Evolutionary conservation across 2,329 filamentous ascomycete species (phyloP).

Genomic region (Ceratocystis cubensis): DNA sequence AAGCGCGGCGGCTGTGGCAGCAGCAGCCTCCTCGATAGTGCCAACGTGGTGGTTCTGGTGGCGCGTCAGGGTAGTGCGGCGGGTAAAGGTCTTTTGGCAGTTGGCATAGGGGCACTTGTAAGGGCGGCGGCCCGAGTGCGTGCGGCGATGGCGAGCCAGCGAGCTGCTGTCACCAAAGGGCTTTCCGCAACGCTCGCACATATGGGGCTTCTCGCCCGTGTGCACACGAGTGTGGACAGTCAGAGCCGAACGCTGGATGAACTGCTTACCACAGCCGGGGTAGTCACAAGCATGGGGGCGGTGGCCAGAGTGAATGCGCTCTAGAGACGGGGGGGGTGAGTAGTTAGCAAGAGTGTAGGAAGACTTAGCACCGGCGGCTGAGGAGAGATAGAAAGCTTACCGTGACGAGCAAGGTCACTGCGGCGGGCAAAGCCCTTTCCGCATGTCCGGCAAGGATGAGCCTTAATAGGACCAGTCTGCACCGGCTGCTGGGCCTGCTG

Average conservation of each 20-base stretch:
- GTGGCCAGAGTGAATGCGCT: constrained; percentile 87
- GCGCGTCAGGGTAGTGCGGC: constrained; percentile 83
- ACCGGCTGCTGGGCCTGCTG: constrained; percentile 26
- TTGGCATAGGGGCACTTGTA: constrained; percentile 97
- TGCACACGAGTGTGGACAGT: constrained; percentile 93
- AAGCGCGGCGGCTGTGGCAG: constrained; percentile 74
- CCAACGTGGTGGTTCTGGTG: constrained; percentile 95
- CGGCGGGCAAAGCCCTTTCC: constrained; percentile 83
- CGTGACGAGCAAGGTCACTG: constrained; percentile 88
- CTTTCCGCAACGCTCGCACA: constrained; percentile 96
- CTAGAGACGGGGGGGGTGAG: constrained; percentile 38
- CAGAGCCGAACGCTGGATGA: constrained; percentile 90
- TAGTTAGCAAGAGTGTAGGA: constrained; percentile 23
- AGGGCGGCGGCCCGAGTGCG: constrained; percentile 87
- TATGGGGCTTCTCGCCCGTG: constrained; percentile 95
- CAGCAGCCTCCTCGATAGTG: constrained; percentile 85
- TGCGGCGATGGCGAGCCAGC: constrained; percentile 80
- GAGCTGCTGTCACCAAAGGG: constrained; percentile 95
- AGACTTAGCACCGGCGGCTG: no score
- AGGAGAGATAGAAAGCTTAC: constrained; percentile 41
- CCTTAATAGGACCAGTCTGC: constrained; percentile 38
- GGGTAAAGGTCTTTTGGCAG: constrained; percentile 96
- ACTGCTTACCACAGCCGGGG: constrained; percentile 81
- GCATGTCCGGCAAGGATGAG: constrained; percentile 82
- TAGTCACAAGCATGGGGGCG: constrained; percentile 88